Conservation (phyloP, 1,284 basidiomycete species). For the Sporisorium scitamineum region DNA sequence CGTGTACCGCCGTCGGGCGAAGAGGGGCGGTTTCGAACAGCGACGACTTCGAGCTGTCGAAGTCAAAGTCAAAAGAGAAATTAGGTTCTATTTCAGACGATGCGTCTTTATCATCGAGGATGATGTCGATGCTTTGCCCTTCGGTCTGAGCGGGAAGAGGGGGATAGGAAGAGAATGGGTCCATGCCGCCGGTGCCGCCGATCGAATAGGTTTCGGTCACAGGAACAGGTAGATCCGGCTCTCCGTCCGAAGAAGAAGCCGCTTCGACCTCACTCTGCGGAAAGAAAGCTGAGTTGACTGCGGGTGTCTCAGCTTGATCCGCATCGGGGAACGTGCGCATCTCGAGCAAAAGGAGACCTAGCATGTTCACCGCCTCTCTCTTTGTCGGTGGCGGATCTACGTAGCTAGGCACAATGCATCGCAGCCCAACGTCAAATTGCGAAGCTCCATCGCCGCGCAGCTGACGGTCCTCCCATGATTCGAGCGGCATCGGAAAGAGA, state of each 20-base stretch:
- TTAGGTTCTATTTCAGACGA: constrained; percentile 18
- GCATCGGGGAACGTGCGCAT: constrained; percentile 6
- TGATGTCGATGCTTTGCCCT: constrained; percentile 5
- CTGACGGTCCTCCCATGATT: constrained; percentile 11
- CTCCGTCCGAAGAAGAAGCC: neutral
- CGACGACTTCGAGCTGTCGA: neutral
- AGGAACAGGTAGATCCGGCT: neutral
- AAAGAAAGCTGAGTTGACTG: neutral
- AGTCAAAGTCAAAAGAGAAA: constrained; percentile 12
- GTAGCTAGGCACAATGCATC: constrained; percentile 11
- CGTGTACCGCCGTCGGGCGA: neutral
- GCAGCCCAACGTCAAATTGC: neutral
- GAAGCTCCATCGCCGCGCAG: neutral
- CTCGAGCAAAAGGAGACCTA: constrained; percentile 7
- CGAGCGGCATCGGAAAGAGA: constrained; percentile 17
- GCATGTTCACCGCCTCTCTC: constrained; percentile 8
- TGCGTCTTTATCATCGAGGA: neutral
- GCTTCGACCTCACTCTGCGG: neutral
- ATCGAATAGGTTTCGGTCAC: neutral
- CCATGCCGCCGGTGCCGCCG: neutral
- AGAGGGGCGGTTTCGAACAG: neutral
- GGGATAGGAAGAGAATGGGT: neutral
- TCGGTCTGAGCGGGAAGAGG: neutral
- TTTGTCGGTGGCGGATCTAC: constrained; percentile 14
- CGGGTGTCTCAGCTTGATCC: neutral